Base-by-base conservation (phyloP, 2,329 filamentous ascomycete species). In the Paramyrothecium roridum region DNA sequence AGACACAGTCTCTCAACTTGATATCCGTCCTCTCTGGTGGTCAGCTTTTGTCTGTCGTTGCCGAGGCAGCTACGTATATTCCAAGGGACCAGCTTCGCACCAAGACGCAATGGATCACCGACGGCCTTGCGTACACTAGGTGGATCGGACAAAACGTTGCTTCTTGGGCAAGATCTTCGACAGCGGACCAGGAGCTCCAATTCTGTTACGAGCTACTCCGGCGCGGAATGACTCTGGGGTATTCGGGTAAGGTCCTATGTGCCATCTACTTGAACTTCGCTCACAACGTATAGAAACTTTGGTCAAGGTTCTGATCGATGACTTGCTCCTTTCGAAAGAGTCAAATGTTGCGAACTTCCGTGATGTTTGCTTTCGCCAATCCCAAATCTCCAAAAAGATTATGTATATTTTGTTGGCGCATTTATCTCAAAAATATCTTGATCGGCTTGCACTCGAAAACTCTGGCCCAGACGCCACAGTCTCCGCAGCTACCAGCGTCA, bases 131-230 rank as follows among this genome's bases (percentile, higher is more conserved):
- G 19, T 96, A 90, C 72, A 81, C 83, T 13, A 72, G 72, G 30
- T 96, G 92, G 92, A 70, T 96, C 43, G 88, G 86, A 2, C 72
- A 70, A 16, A 90, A 86, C 65, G 76, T 95, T 51, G 75, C 67
- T 30, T 66, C 60, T 23, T 86, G 71, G 76, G 71, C 65, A 47
- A 68, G 60, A 48, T 61, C 54, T 54, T 69, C 59, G 33, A 59
- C 54, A 62, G 70, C 68, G 60, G 61, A 69, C 12, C 67, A 76
- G 10, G 72, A 74, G 10, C 57, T 69, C 13, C 79, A 73, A 50
- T 64, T 80, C 8, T 76, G 73, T 47, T 76, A 75, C 17, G 76
- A 79, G 3, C 51, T 86, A 2, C 72, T 85, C 16, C 72, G 82
- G 3, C 86, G 87, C 58, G 78, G 84, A 1, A 73, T 93, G 56